Evolutionary conservation across 345 rosid genomes (phyloP).

Genomic region (Hypericum androsaemum): DNA sequence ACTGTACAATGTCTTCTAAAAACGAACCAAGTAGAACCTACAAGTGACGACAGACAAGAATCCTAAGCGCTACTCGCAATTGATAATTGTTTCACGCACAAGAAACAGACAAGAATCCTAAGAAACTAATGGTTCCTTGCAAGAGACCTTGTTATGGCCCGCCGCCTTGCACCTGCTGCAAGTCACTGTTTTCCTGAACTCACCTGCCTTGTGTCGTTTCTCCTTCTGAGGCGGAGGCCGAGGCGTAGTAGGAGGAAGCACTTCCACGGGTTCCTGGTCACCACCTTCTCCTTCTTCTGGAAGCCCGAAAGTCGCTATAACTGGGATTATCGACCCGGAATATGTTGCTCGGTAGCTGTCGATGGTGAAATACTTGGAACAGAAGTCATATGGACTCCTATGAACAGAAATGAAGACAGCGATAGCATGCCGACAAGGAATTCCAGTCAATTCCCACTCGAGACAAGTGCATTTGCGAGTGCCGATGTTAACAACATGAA

Average conservation of each 20-base stretch:
- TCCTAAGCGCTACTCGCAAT: too few species aligned
- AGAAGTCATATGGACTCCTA: slow-evolving; percentile 45
- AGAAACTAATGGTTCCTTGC: slow-evolving; percentile 42
- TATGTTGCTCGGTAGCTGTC: slow-evolving; percentile 48
- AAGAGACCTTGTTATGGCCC: slow-evolving; percentile 74
- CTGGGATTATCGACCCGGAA: slow-evolving; percentile 39
- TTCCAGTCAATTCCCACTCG: slow-evolving; percentile 56
- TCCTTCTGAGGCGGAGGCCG: slow-evolving; percentile 38
- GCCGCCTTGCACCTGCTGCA: slow-evolving; percentile 72
- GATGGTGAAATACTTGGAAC: slow-evolving; percentile 49
- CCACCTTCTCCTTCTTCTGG: slow-evolving; percentile 23
- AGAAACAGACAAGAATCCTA: slow-evolving; percentile 11
- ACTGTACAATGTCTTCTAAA: too few species aligned
- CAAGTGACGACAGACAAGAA: too few species aligned
- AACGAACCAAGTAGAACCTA: too few species aligned
- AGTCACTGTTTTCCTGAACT: slow-evolving; percentile 39
- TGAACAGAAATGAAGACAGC: slow-evolving; percentile 57
- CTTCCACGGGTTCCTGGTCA: slow-evolving; percentile 20
- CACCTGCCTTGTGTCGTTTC: slow-evolving; percentile 33
- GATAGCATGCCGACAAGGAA: slow-evolving; percentile 78
- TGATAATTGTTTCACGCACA: background rate
- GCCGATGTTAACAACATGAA: slow-evolving; percentile 56
- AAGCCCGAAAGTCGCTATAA: slow-evolving; percentile 12
- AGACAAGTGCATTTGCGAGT: slow-evolving; percentile 63
- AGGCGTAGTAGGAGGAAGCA: slow-evolving; percentile 51